phyloP scores from a whole-genome alignment of 208 protist genomes.

The Trichomonas vaginalis region DNA sequence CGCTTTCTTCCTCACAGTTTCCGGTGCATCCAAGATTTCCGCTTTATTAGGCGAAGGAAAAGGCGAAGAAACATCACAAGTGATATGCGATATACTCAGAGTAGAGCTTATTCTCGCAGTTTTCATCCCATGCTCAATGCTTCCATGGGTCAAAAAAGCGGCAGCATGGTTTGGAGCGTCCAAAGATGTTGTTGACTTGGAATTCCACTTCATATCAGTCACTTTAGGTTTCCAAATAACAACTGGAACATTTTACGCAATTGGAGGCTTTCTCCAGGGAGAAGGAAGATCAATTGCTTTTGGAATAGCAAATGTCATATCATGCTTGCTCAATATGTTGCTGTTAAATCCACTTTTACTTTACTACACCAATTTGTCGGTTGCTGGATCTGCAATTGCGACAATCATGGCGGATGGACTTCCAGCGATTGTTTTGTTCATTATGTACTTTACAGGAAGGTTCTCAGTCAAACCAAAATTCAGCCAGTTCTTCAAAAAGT shows the following conservation, averaged over 20 bases:
- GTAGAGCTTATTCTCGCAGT: background rate
- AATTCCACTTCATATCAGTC: background rate
- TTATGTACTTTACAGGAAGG: background rate
- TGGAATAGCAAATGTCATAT: background rate
- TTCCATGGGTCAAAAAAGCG: background rate
- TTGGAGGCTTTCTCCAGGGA: background rate
- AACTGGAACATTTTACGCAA: background rate
- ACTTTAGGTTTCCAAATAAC: background rate
- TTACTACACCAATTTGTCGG: background rate
- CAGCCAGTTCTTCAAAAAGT: background rate
- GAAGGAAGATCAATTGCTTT: background rate
- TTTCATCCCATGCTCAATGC: background rate
- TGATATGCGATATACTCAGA: background rate
- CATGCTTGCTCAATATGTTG: background rate
- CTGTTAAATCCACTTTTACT: background rate
- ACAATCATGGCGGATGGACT: background rate
- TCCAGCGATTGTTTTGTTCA: background rate
- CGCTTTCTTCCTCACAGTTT: background rate
- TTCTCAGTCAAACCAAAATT: background rate
- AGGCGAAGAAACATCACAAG: background rate
- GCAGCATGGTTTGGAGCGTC: background rate
- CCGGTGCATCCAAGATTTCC: background rate
- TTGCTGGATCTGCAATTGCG: background rate
- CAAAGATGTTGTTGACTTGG: background rate
- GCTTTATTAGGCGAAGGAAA: background rate